Conservation (phyloP, 805 yeast species). For the Cyberlindnera mississippiensis region DNA sequence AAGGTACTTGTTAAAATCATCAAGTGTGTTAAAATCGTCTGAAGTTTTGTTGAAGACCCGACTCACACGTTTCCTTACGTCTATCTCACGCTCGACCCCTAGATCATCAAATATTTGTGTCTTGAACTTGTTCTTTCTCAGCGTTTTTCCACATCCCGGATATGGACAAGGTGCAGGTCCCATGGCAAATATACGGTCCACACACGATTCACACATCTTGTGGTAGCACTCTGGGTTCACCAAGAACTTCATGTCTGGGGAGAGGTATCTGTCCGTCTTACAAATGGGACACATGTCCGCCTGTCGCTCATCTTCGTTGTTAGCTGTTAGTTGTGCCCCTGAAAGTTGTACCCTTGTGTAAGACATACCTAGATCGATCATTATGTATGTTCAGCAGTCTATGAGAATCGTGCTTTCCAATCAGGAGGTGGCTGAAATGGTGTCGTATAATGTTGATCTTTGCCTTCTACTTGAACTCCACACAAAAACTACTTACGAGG, state of each 20-base stretch:
- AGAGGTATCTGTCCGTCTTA: conserved; percentile 88
- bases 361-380: conserved; percentile 4
- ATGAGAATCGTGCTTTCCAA: too few species aligned
- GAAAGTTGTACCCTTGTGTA: background rate
- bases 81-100: conserved; percentile 86
- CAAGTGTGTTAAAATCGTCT: conserved; percentile 58
- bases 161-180: conserved; percentile 99
- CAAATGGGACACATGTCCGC: conserved; percentile 95
- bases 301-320: conserved; percentile 32
- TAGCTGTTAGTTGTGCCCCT: background rate
- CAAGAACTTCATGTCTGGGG: conserved; percentile 88
- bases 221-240: conserved; percentile 98
- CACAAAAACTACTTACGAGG: too few species aligned
- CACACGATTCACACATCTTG: conserved; percentile 95
- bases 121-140: conserved; percentile 87
- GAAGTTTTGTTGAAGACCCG: conserved; percentile 76
- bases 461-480: too few species aligned
- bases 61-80: conserved; percentile 74
- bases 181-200: conserved; percentile 85
- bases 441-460: too few species aligned
- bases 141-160: conserved; percentile 79
- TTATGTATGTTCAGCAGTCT: background rate
- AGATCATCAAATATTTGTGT: conserved; percentile 91
- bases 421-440: too few species aligned
- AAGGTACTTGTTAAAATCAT: conserved; percentile 69